Base-by-base conservation (phyloP, 306 rosid genomes). In the Gynostemma pentaphyllum region DNA sequence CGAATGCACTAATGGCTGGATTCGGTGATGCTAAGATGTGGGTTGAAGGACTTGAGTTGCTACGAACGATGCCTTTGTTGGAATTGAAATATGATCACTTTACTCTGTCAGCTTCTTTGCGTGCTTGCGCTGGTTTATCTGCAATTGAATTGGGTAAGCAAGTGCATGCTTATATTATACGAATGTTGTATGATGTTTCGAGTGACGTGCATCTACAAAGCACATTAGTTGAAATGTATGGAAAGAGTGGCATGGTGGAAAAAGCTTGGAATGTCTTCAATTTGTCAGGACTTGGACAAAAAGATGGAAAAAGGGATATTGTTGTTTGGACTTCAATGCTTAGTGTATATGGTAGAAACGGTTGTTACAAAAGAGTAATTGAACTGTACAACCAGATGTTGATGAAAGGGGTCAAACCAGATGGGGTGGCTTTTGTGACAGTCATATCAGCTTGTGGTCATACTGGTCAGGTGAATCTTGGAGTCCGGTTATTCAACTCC, bases 301-400 rank as follows among this genome's bases (percentile, higher is more conserved):
- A 50, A 61, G 81, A 62, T 64, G 70, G 72, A 68, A 75, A 69
- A 41, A 79, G 85, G 39, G 92, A 87, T 26, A 67, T 88, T 61
- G 82, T 88, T 65, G 47, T 83, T 9, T 88, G 89, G 86, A 88
- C 94, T 82, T 81, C 94, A 62, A 74, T 88, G 80, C 87, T 88
- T 66, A 82, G 87, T 66, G 89, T 75, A 3, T 88, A 81, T 68
- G 89, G 89, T 55, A 85, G 81, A 76, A 82, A 75, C 47, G 94
- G 94, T 5, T 30, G 49, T 67, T 70, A 75, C 67, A 27, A 68
- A 63, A 82, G 86, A 76, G 87, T 81, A 2, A 66, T 88, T 73
- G 76, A 62, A 74, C 57, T 85, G 64, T 83, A 61, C 55, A 73
- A 71, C 29, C 83, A 77, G 53, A 85, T 88, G 96, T 70, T 85